Evolutionary conservation across 148 eudicot species (phyloP).

Genomic region (Amaranthus cruentus): DNA sequence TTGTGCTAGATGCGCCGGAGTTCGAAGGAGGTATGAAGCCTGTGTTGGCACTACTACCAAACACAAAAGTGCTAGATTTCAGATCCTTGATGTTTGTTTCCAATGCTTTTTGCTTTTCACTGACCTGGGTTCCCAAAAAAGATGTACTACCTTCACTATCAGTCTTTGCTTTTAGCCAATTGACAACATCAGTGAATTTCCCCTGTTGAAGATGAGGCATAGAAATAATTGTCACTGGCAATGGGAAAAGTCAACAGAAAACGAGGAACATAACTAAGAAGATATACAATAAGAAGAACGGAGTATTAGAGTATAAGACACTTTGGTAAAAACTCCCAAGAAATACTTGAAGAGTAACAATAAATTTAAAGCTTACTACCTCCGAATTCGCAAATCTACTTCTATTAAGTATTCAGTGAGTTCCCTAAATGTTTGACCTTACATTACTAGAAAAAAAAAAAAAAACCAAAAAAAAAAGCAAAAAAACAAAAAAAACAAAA

Average conservation of each 20-base stretch:
- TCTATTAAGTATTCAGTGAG: too few relatives aligned
- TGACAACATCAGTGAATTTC: constrained; percentile 75
- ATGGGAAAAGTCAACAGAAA: not conserved
- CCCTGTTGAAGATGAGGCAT: constrained; percentile 39
- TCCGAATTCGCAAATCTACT: too few relatives aligned
- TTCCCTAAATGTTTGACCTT: too few relatives aligned
- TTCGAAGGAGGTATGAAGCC: constrained; percentile 34
- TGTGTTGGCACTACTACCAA: constrained; percentile 35
- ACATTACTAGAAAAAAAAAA: too few relatives aligned
- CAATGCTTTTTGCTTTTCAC: constrained; percentile 29
- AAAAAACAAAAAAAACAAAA: too few relatives aligned
- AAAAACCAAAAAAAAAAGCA: too few relatives aligned
- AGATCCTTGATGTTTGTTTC: constrained; percentile 40
- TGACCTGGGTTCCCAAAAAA: constrained; percentile 32
- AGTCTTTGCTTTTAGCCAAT: constrained; percentile 71
- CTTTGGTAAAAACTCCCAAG: too few relatives aligned
- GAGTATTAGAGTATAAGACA: too few relatives aligned
- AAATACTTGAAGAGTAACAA: too few relatives aligned
- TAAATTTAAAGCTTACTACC: too few relatives aligned
- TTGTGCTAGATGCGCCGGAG: constrained; percentile 33
- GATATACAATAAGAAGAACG: too few relatives aligned
- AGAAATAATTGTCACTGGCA: not conserved
- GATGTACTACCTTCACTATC: constrained; percentile 40
- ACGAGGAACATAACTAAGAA: too few relatives aligned
- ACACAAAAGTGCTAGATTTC: constrained; percentile 27